These are phyloP conservation scores for Centaurea solstitialis DNA, from an alignment of 129 eudicot species.

Conservation along the genomic window DNA sequence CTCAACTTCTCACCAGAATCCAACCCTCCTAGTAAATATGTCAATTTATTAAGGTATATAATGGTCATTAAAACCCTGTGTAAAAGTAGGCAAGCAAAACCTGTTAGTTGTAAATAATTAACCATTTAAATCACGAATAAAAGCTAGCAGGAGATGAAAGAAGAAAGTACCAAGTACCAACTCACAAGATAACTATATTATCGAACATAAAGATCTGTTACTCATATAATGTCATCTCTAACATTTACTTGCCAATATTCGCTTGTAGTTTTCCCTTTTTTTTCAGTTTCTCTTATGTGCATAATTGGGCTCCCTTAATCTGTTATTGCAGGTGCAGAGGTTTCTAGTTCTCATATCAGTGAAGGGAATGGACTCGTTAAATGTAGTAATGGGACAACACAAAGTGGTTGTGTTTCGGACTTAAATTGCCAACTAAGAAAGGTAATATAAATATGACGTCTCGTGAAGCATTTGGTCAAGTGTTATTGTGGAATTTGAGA, in stretches of 20 bases:
- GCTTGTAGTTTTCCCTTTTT: neutral
- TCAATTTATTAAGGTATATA: too few species aligned
- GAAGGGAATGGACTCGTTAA: constrained; percentile 38
- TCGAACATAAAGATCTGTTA: neutral
- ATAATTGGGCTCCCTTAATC: neutral
- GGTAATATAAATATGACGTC: constrained; percentile 42
- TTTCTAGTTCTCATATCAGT: constrained; percentile 13
- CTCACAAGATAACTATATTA: too few species aligned
- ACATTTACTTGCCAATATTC: neutral
- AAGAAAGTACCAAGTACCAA: too few species aligned
- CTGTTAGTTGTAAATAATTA: too few species aligned
- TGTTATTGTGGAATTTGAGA: constrained; percentile 18
- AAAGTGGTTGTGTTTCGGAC: constrained; percentile 27
- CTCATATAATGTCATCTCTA: neutral
- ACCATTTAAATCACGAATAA: too few species aligned
- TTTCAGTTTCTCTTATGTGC: neutral
- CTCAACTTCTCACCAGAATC: too few species aligned
- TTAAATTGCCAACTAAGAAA: constrained; percentile 40
- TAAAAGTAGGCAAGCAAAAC: too few species aligned
- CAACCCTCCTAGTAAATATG: too few species aligned
- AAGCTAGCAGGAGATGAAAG: too few species aligned
- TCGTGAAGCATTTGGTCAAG: constrained; percentile 12
- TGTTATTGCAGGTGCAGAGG: constrained; percentile 18
- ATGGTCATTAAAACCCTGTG: too few species aligned
- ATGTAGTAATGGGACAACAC: constrained; percentile 32